Percentiles rank a stretch among this genome's conserved stretches.
These are phyloP conservation scores for Neonectria punicea DNA, from an alignment of 2,329 filamentous ascomycete genomes.

Conservation along the genomic window DNA sequence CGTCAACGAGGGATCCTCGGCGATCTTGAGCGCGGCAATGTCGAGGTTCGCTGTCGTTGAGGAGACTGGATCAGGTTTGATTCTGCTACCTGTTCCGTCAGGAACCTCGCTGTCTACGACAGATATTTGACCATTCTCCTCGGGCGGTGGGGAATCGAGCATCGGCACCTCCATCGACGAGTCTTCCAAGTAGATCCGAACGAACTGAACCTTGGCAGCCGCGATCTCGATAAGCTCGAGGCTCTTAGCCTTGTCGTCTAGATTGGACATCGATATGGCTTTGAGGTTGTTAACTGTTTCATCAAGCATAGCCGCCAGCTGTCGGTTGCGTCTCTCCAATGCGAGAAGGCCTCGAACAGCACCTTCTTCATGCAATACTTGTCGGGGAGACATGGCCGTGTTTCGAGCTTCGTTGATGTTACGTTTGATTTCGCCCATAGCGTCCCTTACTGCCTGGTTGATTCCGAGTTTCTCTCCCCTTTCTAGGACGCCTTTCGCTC, in stretches of 20 bases:
- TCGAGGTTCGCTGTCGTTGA: constrained; percentile 20
- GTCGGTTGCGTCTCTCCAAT: constrained; percentile 73
- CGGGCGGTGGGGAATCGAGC: constrained; percentile 30
- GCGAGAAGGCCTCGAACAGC: constrained; percentile 53
- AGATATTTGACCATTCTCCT: constrained; percentile 28
- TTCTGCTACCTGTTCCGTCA: not conserved
- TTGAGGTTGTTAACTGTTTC: constrained; percentile 73
- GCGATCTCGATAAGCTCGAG: constrained; percentile 67
- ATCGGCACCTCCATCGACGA: constrained; percentile 61
- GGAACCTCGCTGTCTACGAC: constrained; percentile 23
- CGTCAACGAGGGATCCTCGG: constrained; percentile 15
- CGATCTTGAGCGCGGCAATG: constrained; percentile 35
- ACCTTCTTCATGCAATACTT: constrained; percentile 50
- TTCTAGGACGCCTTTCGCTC: constrained; percentile 78
- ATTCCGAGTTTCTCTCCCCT: constrained; percentile 81
- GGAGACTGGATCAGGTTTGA: constrained; percentile 28
- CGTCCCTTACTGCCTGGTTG: constrained; percentile 83
- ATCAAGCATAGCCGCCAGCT: constrained; percentile 74
- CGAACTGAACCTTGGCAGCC: constrained; percentile 72
- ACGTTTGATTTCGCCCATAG: constrained; percentile 81
- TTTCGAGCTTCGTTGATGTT: constrained; percentile 73
- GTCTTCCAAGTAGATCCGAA: constrained; percentile 71
- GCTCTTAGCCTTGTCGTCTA: constrained; percentile 60
- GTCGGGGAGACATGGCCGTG: constrained; percentile 51
- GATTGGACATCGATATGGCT: constrained; percentile 62